Evolutionary conservation across 2,329 filamentous ascomycete species (phyloP).

Genomic region (Alternaria dauci): DNA sequence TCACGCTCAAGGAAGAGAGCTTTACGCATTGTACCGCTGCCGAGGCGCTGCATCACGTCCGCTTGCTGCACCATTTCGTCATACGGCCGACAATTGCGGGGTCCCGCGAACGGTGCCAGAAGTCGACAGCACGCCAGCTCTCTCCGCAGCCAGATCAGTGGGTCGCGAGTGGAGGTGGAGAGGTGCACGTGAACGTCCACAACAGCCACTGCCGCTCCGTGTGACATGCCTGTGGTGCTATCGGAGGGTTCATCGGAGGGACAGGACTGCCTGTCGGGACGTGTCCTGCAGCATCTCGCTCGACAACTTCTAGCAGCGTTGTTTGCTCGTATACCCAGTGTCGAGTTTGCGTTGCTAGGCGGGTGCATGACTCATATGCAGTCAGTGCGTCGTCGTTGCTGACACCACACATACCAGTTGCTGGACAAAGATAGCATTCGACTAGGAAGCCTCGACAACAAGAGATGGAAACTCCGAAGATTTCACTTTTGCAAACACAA

Average conservation of each 20-base stretch:
- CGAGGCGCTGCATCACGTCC: conserved; percentile 16
- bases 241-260: conserved; percentile 16
- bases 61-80: conserved; percentile 25
- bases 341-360: not conserved
- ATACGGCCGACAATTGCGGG: conserved; percentile 29
- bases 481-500: not conserved
- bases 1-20: conserved; percentile 2
- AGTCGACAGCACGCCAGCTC: conserved; percentile 19
- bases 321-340: not conserved
- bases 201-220: conserved; percentile 3
- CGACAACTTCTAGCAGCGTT: not conserved
- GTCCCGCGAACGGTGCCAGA: conserved; percentile 23
- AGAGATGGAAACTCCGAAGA: not conserved
- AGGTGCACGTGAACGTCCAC: conserved; percentile 15
- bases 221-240: conserved; percentile 6
- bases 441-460: not conserved
- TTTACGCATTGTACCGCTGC: conserved; percentile 9
- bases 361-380: not conserved
- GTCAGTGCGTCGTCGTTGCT: not conserved
- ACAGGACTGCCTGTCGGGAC: not conserved
- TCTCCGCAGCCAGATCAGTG: conserved; percentile 21
- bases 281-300: not conserved
- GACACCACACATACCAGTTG: not conserved
- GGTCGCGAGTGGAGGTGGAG: conserved; percentile 21
- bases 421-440: not conserved